Conservation (phyloP, 352 stramenopile species). For the Globisporangium parvum region DNA sequence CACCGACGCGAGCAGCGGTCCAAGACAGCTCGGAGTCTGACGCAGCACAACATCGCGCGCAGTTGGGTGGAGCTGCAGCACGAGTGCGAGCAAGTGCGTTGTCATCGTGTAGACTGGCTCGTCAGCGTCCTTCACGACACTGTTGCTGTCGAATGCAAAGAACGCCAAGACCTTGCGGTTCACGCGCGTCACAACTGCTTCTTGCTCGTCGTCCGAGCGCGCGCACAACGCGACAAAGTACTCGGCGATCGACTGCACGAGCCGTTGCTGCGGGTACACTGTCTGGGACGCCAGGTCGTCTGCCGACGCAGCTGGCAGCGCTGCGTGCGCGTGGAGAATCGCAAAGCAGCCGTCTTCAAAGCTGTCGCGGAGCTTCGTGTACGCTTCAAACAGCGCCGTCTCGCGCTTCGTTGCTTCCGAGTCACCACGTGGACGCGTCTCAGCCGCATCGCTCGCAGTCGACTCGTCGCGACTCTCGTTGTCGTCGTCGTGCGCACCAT, state of each 20-base stretch:
- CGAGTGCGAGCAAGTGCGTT: constrained; percentile 60
- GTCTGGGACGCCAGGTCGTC: background rate
- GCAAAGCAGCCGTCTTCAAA: constrained; percentile 68
- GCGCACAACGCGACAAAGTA: constrained; percentile 58
- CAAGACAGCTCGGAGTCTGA: constrained; percentile 40
- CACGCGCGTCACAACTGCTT: constrained; percentile 45
- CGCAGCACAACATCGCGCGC: constrained; percentile 30
- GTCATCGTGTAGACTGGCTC: constrained; percentile 39
- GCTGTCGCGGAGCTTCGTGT: constrained; percentile 37
- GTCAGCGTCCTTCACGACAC: constrained; percentile 4
- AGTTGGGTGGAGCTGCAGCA: constrained; percentile 53
- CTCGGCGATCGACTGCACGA: constrained; percentile 60
- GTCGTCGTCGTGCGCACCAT: constrained; percentile 22
- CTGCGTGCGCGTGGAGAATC: constrained; percentile 47
- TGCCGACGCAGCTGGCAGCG: background rate
- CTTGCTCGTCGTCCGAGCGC: constrained; percentile 48
- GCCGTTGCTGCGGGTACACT: constrained; percentile 33
- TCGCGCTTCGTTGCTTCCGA: constrained; percentile 35
- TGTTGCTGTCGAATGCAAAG: constrained; percentile 22
- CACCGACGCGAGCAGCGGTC: constrained; percentile 41
- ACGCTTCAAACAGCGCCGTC: constrained; percentile 39
- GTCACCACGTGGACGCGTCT: constrained; percentile 4
- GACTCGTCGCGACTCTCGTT: constrained; percentile 15
- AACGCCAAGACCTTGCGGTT: constrained; percentile 40
- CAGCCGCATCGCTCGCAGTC: background rate